A percentile compares a stretch with the other conserved stretches of the same genome.
Evolutionary conservation across 768 basidiomycete genomes (phyloP).

Genomic region (Lentinus brumalis): DNA sequence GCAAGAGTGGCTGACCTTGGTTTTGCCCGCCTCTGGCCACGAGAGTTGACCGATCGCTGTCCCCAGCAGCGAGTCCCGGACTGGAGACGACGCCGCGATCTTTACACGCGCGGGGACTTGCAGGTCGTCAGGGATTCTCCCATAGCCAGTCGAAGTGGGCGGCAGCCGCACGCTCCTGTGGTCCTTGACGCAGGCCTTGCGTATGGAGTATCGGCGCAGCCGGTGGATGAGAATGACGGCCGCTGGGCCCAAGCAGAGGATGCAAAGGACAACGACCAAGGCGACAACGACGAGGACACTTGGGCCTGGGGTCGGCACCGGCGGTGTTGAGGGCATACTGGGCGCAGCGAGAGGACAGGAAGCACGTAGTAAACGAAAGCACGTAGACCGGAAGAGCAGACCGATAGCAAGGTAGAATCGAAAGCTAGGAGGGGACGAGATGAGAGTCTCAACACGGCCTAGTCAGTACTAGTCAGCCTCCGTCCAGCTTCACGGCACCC

Average conservation of each 20-base stretch:
- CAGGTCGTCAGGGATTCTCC: background rate
- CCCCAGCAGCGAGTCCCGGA: slow-evolving; percentile 18
- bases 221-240: background rate
- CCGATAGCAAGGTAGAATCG: background rate
- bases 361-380: background rate
- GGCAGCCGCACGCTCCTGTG: too few relatives aligned
- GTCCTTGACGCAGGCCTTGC: background rate
- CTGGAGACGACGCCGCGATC: slow-evolving; percentile 2
- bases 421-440: background rate
- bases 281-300: background rate
- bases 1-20: slow-evolving; percentile 3
- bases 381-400: background rate
- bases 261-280: background rate
- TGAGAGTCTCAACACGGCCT: background rate
- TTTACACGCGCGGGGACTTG: slow-evolving; percentile 5
- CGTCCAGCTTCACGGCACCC: background rate
- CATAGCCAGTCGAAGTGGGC: background rate
- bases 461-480: background rate
- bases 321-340: background rate
- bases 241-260: background rate
- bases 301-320: slow-evolving; percentile 1
- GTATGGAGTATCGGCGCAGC: background rate
- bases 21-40: background rate
- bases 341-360: background rate
- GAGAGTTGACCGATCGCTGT: slow-evolving; percentile 5